Evolutionary conservation across 163 green algal genomes (phyloP), one percentile per base, ranked within the genome.

Genomic region (Chlamydomonas reinhardtii): DNA sequence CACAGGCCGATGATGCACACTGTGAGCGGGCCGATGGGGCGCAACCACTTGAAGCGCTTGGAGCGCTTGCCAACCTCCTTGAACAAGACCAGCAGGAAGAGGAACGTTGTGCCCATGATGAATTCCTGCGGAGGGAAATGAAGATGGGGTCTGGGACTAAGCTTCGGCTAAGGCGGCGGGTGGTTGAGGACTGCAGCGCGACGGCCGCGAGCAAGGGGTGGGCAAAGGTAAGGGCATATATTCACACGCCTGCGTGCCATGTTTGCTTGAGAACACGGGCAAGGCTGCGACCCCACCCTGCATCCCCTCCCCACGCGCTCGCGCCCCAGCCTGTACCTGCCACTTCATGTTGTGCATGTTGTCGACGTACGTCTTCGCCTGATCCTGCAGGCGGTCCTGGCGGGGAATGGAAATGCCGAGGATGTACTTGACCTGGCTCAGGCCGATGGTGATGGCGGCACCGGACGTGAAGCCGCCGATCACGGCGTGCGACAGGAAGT

Each of bases 401-500:
- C 84, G 78, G 24, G 86, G 86, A 48, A 93, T 83, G 78, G 54
- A 87, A 83, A 89, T 89, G 20, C 92, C 92, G 31, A 96, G 74
- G 17, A 94, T 81, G 82, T 94, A 92, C 85, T 94, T 94, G 48
- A 95, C 27, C 91, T 95, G 96, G 0, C 89, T 92, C 5, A 95
- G 39, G 71, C 84, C 95, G 74, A 98, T 98, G 89, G 94, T 95
- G 72, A 98, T 93, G 22, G 95, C 94, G 27, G 96, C 96, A 19
- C 94, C 96, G 9, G 91, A 93, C 43, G 95, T 98, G 94, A 98
- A 99, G 69, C 96, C 96, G 32, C 85, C 92, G 73, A 98, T 95
- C 32, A 98, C 95, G 1, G 90, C 80, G 90, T 98, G 96, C 9
- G 83, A 94, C 56, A 99, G 85, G 89, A 98, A 98, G 80, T 96